Percentiles rank a stretch among this genome's conserved stretches.
These are phyloP conservation scores for Solanum gandarillasii DNA, from an alignment of 257 asterid genomes.

Conservation along the genomic window DNA sequence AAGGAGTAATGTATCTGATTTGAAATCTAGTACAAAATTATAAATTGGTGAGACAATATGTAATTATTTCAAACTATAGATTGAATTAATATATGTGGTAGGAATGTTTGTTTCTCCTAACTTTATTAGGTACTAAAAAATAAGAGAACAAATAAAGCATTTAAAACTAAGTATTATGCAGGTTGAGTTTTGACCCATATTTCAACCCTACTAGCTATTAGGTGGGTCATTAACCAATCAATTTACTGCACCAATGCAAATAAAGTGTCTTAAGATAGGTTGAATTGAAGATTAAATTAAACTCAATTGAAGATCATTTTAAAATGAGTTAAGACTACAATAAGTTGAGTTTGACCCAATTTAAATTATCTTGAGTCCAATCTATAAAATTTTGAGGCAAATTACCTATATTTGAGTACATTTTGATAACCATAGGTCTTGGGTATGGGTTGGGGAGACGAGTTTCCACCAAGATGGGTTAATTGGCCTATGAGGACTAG, in stretches of 20 bases:
- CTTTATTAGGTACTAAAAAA: too few species aligned
- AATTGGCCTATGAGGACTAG: neutral
- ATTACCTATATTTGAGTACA: neutral
- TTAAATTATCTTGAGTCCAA: too few species aligned
- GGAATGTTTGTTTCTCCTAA: too few species aligned
- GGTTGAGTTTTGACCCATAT: too few species aligned
- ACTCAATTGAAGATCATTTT: neutral
- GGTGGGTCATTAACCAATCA: neutral
- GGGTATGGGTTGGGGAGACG: neutral
- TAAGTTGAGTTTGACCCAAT: too few species aligned
- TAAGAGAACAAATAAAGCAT: too few species aligned
- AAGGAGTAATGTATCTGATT: neutral
- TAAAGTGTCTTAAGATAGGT: too few species aligned
- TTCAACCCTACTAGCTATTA: neutral
- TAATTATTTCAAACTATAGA: too few species aligned
- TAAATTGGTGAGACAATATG: too few species aligned
- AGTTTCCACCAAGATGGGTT: neutral
- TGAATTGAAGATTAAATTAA: neutral
- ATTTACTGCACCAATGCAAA: neutral
- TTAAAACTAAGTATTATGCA: too few species aligned
- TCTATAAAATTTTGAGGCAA: neutral
- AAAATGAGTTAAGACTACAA: neutral
- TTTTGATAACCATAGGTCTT: neutral
- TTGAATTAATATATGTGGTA: too few species aligned
- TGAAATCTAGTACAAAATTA: neutral